Evolutionary conservation across 805 yeast genomes (phyloP).

Genomic region (Lipomyces sp.): DNA sequence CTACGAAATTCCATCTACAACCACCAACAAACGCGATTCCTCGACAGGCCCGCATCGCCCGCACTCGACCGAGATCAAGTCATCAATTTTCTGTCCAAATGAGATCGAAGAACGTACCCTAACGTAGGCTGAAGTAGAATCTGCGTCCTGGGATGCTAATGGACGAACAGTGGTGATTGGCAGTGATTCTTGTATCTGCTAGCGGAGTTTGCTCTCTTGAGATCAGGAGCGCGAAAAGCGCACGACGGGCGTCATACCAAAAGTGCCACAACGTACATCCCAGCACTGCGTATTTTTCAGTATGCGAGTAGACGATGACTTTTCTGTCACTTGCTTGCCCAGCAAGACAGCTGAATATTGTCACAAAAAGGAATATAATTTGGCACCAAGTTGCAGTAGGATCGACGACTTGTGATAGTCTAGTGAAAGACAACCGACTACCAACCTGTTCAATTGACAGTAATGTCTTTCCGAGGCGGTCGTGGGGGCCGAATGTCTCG

Average conservation of each 20-base stretch:
- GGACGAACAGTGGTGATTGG: background rate
- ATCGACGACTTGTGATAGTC: no score
- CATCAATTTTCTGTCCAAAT: background rate
- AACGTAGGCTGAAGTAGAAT: background rate
- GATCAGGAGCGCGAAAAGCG: background rate
- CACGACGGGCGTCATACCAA: background rate
- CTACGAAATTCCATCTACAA: background rate
- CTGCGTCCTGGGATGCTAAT: background rate
- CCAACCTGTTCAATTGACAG: background rate
- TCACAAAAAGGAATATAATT: no score
- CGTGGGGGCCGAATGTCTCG: slow-evolving; percentile 30
- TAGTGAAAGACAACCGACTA: background rate
- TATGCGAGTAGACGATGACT: background rate
- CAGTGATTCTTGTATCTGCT: background rate
- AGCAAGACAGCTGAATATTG: no score
- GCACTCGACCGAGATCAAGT: background rate
- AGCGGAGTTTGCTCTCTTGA: background rate
- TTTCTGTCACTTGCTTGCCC: background rate
- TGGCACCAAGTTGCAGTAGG: no score
- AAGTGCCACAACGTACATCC: background rate
- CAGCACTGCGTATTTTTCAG: background rate
- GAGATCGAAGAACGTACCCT: background rate
- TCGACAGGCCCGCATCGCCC: background rate
- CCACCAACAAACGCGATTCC: background rate
- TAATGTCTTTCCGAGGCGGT: slow-evolving; percentile 36